Evolutionary conservation across 108 stramenopile genomes (phyloP), one percentile per base, ranked within the genome.

Genomic region (Epithemia pelagica): DNA sequence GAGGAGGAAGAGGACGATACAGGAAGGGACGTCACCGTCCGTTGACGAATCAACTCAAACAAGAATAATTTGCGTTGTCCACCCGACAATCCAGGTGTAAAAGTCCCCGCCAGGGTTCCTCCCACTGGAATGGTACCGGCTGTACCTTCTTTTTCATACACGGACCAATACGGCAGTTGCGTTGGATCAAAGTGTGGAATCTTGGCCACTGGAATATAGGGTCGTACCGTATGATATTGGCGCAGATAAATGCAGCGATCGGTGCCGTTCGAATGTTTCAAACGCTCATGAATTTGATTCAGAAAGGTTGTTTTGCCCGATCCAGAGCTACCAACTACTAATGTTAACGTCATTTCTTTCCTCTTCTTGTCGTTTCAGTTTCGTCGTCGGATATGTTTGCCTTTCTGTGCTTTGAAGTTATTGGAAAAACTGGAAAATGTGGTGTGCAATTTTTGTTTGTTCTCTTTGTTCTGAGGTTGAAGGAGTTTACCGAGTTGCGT

Each of bases 201-300:
- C 10, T 74, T 67, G 2, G 63, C 61, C 54, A 87, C 86, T 0
- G 62, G 54, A 25, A 87, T 75, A 60, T 78, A 87, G 0, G 83
- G 86, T 24, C 86, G 81, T 20, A 87, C 54, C 63, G 75, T 80
- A 64, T 87, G 86, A 33, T 87, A 87, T 62, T 87, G 86, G 2
- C 82, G 75, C 46, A 87, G 82, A 75, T 87, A 87, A 59, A 73
- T 82, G 72, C 86, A 87, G 62, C 82, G 84, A 71, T 84, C 78
- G 21, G 60, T 61, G 57, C 82, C 82, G 74, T 77, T 66, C 15
- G 82, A 78, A 74, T 87, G 83, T 30, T 87, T 77, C 30, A 87
- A 74, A 61, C n/a, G n/a, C n/a, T n/a, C n/a, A 87, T 84, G 30
- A 83, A 84, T 0, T 80, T 87, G 68, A 82, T 85, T 28, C 84